Evolutionary conservation across 805 yeast genomes (phyloP).

Genomic region (Kluyveromyces lactis): DNA sequence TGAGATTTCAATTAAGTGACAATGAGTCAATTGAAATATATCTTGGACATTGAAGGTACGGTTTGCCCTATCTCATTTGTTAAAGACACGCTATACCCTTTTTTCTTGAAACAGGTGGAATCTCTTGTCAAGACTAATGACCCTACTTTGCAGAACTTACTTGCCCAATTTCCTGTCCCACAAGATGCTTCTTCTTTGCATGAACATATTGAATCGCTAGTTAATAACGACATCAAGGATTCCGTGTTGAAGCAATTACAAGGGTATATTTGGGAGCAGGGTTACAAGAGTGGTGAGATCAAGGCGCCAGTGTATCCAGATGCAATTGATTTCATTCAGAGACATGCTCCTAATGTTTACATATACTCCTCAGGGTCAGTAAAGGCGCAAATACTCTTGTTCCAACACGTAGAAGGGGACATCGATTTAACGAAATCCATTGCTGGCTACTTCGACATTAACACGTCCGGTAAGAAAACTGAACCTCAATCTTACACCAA

Average conservation of each 20-base stretch:
- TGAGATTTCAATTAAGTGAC: background rate
- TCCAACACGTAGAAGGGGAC: conserved; percentile 47
- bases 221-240: conserved; percentile 64
- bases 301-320: conserved; percentile 72
- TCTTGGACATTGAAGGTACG: conserved; percentile 87
- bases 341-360: conserved; percentile 34
- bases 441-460: conserved; percentile 74
- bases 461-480: conserved; percentile 68
- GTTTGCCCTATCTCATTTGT: conserved; percentile 89
- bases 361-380: conserved; percentile 89
- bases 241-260: conserved; percentile 70
- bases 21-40: conserved; percentile 5
- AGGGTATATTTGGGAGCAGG: conserved; percentile 74
- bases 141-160: conserved; percentile 17
- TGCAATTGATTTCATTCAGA: conserved; percentile 55
- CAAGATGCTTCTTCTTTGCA: conserved; percentile 29
- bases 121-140: conserved; percentile 23
- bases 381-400: conserved; percentile 74
- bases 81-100: conserved; percentile 69
- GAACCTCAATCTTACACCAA: conserved; percentile 47
- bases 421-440: conserved; percentile 47
- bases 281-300: conserved; percentile 70
- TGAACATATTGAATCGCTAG: conserved; percentile 48
- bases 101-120: conserved; percentile 49
- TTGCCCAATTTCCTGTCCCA: conserved; percentile 20